These are phyloP conservation scores for Hygrocybe coccinea DNA, from an alignment of 768 basidiomycete genomes.

Conservation along the genomic window DNA sequence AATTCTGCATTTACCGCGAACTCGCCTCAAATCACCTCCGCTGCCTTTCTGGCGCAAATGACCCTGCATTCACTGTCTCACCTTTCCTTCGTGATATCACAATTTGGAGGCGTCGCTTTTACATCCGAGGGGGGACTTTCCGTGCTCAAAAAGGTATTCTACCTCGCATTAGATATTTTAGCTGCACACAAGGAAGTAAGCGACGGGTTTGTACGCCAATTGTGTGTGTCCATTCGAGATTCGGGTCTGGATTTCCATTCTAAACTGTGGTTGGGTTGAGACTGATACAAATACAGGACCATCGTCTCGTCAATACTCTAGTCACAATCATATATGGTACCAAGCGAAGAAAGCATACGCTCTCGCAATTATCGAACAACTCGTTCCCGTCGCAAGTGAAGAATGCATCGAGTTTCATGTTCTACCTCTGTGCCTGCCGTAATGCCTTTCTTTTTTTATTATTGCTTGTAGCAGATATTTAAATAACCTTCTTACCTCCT, in stretches of 20 bases:
- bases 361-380: conserved; percentile 73
- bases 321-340: neutral
- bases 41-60: conserved; percentile 49
- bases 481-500: neutral
- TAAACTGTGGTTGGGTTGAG: conserved; percentile 9
- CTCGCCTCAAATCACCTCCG: conserved; percentile 15
- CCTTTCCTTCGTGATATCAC: conserved; percentile 71
- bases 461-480: neutral
- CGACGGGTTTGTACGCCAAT: conserved; percentile 29
- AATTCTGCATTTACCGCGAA: conserved; percentile 3
- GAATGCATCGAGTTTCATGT: conserved; percentile 51
- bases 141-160: conserved; percentile 72
- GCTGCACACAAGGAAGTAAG: conserved; percentile 33
- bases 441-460: conserved; percentile 27
- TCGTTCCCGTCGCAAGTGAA: conserved; percentile 56
- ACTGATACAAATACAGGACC: neutral
- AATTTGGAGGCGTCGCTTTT: conserved; percentile 70
- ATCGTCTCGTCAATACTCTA: neutral
- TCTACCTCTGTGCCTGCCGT: conserved; percentile 64
- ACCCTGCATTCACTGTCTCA: conserved; percentile 57
- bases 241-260: neutral
- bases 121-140: conserved; percentile 46
- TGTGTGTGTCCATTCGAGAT: conserved; percentile 7
- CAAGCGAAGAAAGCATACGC: conserved; percentile 54
- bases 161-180: conserved; percentile 72